Conservation (phyloP, 129 eudicot species). For the Smallanthus sonchifolius region DNA sequence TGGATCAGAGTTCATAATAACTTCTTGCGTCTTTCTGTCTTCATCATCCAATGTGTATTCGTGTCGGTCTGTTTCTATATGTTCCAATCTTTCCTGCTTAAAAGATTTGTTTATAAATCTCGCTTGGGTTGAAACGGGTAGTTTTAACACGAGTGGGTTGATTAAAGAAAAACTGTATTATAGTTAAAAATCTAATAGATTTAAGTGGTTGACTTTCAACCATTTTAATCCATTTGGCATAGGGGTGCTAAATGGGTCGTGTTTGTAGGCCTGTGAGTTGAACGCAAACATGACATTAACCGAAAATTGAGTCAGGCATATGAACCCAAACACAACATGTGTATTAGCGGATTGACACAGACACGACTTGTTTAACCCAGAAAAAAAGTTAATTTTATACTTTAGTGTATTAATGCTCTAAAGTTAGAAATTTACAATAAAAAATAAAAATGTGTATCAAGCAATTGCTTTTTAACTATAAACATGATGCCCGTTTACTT, state of each 20-base stretch:
- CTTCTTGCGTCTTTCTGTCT: slow-evolving; percentile 61
- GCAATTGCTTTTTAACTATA: too few species aligned
- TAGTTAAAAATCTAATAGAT: neutral
- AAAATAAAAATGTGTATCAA: too few species aligned
- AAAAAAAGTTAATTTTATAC: too few species aligned
- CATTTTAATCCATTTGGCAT: neutral
- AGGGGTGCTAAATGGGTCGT: too few species aligned
- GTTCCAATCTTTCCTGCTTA: slow-evolving; percentile 69
- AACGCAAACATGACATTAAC: too few species aligned
- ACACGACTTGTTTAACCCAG: neutral
- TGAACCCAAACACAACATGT: neutral
- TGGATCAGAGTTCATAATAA: slow-evolving; percentile 63
- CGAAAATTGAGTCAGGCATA: too few species aligned
- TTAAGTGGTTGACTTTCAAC: neutral
- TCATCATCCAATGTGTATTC: slow-evolving; percentile 85
- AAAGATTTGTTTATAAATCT: neutral
- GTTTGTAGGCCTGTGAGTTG: too few species aligned
- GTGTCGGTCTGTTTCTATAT: slow-evolving; percentile 63
- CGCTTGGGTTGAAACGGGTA: neutral
- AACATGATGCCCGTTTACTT: too few species aligned
- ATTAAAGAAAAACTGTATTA: neutral
- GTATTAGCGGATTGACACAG: neutral
- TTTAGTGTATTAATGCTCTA: too few species aligned
- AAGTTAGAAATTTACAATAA: too few species aligned
- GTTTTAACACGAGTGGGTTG: neutral